Conservation (phyloP, 768 basidiomycete genomes). For the Leucocoprinus birnbaumii region DNA sequence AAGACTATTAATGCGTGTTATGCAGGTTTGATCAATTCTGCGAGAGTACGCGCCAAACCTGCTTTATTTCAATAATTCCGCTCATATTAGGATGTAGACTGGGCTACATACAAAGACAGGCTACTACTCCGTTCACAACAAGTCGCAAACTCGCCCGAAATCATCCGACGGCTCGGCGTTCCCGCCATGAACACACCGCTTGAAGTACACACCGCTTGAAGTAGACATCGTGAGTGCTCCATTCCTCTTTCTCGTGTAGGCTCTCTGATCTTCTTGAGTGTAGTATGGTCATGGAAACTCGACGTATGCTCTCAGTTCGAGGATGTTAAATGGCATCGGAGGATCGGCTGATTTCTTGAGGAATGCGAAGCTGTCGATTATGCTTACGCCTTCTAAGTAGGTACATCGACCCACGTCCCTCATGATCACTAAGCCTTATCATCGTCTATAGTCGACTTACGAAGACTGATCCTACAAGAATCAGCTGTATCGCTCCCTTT, state of each 20-base stretch:
- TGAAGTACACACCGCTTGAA: too few species aligned
- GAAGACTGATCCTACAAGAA: conserved; percentile 46
- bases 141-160: conserved; percentile 48
- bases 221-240: conserved; percentile 39
- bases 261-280: neutral
- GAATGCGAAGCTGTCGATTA: conserved; percentile 47
- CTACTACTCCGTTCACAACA: conserved; percentile 47
- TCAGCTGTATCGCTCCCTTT: conserved; percentile 48
- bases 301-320: conserved; percentile 45
- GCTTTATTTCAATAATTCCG: neutral
- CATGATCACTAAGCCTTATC: neutral
- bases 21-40: conserved; percentile 44
- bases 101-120: conserved; percentile 42
- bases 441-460: conserved; percentile 32
- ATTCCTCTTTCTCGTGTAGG: neutral
- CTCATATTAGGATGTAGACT: conserved; percentile 25
- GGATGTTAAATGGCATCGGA: conserved; percentile 49
- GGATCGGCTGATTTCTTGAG: conserved; percentile 47
- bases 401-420: conserved; percentile 16
- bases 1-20: neutral
- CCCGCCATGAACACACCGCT: conserved; percentile 52
- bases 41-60: conserved; percentile 28
- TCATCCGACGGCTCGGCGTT: conserved; percentile 43
- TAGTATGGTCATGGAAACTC: conserved; percentile 50
- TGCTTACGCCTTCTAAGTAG: conserved; percentile 48